phyloP scores from a whole-genome alignment of 768 basidiomycete species.

The Suillus placidus region DNA sequence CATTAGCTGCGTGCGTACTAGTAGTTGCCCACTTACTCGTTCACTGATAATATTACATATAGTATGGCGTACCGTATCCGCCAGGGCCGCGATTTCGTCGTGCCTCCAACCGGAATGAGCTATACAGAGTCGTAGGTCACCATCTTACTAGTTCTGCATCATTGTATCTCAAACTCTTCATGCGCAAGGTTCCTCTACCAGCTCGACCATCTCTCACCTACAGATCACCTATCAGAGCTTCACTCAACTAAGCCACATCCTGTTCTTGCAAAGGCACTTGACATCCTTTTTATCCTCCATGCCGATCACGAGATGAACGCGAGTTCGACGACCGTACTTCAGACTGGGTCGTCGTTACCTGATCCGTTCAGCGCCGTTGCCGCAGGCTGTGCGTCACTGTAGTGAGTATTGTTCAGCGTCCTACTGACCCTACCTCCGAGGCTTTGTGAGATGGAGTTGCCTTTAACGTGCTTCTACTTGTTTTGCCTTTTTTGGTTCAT shows the following conservation, averaged over 20 bases:
- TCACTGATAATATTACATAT: constrained; percentile 9
- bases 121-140: constrained; percentile 74
- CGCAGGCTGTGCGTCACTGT: constrained; percentile 87
- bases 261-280: constrained; percentile 83
- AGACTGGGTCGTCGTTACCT: constrained; percentile 86
- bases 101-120: constrained; percentile 78
- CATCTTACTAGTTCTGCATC: neutral
- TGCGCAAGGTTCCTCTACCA: constrained; percentile 78
- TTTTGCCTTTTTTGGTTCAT: neutral
- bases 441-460: neutral
- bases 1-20: constrained; percentile 73
- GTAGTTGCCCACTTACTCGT: neutral
- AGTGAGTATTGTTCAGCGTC: constrained; percentile 52
- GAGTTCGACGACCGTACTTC: constrained; percentile 81
- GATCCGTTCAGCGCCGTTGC: constrained; percentile 90
- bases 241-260: constrained; percentile 72
- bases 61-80: constrained; percentile 94
- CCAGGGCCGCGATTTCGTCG: constrained; percentile 87
- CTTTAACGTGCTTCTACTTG: neutral
- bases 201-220: constrained; percentile 71
- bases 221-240: constrained; percentile 39
- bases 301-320: constrained; percentile 93
- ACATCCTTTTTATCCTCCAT: constrained; percentile 84
- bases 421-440: neutral
- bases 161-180: constrained; percentile 4